These are phyloP conservation scores for Umbilicus rupestris DNA, from an alignment of 164 flowering plant species.

Conservation along the genomic window DNA sequence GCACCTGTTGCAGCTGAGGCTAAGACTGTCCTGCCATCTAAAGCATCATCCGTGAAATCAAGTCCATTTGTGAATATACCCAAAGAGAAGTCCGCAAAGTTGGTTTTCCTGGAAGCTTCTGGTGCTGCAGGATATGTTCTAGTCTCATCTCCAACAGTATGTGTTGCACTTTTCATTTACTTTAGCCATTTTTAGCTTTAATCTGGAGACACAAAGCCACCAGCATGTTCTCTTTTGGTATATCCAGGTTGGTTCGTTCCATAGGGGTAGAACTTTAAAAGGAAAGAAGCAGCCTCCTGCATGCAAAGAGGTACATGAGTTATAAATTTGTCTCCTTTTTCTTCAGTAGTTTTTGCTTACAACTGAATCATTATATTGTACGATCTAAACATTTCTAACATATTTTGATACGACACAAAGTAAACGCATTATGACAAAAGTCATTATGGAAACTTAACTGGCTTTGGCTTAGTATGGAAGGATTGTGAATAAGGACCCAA, in stretches of 20 bases:
- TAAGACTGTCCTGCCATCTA: slow-evolving; percentile 37
- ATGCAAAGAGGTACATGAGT: slow-evolving; percentile 55
- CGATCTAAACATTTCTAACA: no score
- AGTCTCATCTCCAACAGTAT: slow-evolving; percentile 72
- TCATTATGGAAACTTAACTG: no score
- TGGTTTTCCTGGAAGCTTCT: slow-evolving; percentile 66
- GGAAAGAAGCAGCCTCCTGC: slow-evolving; percentile 75
- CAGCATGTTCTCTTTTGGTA: neutral
- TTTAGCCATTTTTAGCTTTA: neutral
- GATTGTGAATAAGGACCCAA: no score
- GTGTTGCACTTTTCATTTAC: slow-evolving; percentile 12
- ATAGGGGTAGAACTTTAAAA: slow-evolving; percentile 63
- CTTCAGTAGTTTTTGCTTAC: no score
- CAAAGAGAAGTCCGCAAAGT: slow-evolving; percentile 40
- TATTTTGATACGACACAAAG: no score
- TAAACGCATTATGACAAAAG: no score
- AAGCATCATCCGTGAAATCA: slow-evolving; percentile 30
- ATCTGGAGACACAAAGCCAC: neutral
- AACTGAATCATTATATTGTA: no score
- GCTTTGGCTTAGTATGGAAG: no score
- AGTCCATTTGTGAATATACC: slow-evolving; percentile 48
- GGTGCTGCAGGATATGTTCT: slow-evolving; percentile 62
- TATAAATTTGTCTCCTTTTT: neutral
- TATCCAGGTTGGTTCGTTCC: slow-evolving; percentile 73
- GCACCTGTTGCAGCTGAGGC: slow-evolving; percentile 63